Conservation (phyloP, 495 filamentous ascomycete genomes). For the Aspergillus nidulans region DNA sequence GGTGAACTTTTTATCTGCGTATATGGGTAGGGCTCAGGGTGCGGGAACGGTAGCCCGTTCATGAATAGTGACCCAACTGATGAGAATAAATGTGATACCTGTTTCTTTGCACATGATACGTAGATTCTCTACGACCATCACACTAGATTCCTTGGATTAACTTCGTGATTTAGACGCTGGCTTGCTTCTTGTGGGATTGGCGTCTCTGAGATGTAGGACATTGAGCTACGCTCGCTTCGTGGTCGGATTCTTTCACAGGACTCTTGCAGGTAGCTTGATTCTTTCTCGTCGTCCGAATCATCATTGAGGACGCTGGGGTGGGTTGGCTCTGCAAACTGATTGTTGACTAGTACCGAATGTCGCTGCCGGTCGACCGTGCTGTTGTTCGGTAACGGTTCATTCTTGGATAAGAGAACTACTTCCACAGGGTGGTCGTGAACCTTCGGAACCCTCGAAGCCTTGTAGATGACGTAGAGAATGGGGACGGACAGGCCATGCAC, state of each 20-base stretch:
- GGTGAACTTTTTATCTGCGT: background rate
- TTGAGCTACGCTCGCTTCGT: constrained; percentile 7
- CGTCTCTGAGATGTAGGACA: background rate
- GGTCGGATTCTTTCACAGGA: constrained; percentile 2
- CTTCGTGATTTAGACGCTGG: background rate
- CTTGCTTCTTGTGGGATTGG: background rate
- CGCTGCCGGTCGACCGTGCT: constrained; percentile 43
- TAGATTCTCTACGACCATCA: background rate
- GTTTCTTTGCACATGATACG: background rate
- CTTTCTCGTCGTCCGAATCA: constrained; percentile 11
- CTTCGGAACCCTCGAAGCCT: constrained; percentile 35
- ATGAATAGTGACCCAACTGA: background rate
- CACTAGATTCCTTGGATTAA: constrained; percentile 5
- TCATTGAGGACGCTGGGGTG: constrained; percentile 4
- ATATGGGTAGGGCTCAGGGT: background rate
- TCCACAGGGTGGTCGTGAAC: constrained; percentile 52
- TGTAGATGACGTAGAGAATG: constrained; percentile 44
- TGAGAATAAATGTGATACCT: constrained; percentile 15
- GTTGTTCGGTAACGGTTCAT: constrained; percentile 49
- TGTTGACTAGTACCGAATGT: constrained; percentile 46
- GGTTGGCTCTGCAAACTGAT: constrained; percentile 48
- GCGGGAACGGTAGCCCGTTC: background rate
- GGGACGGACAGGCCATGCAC: constrained; percentile 57
- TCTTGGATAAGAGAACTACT: constrained; percentile 43
- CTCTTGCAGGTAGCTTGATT: background rate